Evolutionary conservation across 192 early-diverging fungal genomes (phyloP).

Genomic region (Pilaira anomala): DNA sequence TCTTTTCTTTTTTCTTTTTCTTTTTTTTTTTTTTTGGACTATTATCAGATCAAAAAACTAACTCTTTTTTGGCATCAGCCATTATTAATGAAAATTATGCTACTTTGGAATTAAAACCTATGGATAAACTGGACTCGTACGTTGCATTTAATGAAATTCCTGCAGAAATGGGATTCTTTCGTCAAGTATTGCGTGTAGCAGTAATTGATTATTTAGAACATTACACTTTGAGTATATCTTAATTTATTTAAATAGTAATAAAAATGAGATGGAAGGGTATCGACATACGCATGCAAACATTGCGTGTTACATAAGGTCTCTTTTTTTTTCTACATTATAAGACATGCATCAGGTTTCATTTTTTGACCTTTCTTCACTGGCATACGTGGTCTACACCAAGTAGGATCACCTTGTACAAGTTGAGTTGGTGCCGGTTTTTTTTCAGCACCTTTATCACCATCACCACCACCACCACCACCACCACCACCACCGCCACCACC

Average conservation of each 20-base stretch:
- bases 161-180: conserved; percentile 36
- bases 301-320: neutral
- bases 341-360: neutral
- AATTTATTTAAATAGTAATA: neutral
- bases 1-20: neutral
- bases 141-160: conserved; percentile 28
- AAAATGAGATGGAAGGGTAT: neutral
- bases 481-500: too few species aligned
- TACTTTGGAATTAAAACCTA: conserved; percentile 20
- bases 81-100: conserved; percentile 33
- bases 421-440: neutral
- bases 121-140: conserved; percentile 19
- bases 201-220: conserved; percentile 26
- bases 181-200: conserved; percentile 25
- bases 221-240: conserved; percentile 8
- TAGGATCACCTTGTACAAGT: conserved; percentile 7
- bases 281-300: neutral
- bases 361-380: neutral
- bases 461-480: neutral
- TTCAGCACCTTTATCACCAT: neutral
- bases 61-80: conserved; percentile 5
- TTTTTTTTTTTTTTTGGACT: neutral
- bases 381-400: conserved; percentile 7
- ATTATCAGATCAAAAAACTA: neutral
- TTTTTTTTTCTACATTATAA: conserved; percentile 1